Conservation (phyloP, 208 protist species). For the Leishmania martiniquensis region DNA sequence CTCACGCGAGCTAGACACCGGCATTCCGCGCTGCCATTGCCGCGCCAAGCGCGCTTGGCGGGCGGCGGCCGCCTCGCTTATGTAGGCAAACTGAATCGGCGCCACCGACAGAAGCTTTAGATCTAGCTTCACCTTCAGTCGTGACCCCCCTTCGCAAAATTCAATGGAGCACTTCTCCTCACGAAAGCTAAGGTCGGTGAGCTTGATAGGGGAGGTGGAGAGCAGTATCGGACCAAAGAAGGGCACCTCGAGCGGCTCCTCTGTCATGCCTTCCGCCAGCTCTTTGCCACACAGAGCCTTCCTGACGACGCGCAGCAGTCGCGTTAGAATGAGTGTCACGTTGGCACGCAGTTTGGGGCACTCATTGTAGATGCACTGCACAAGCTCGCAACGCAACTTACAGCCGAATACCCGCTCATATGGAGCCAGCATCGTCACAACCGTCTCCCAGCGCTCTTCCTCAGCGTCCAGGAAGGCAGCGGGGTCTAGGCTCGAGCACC, state of each 20-base stretch:
- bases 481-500: constrained; percentile 33
- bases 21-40: not conserved
- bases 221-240: constrained; percentile 54
- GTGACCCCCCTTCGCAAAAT: constrained; percentile 46
- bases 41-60: constrained; percentile 26
- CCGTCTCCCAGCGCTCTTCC: constrained; percentile 38
- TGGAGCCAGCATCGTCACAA: constrained; percentile 33
- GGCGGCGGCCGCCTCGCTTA: constrained; percentile 43
- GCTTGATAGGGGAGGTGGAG: constrained; percentile 41
- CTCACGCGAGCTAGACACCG: constrained; percentile 4
- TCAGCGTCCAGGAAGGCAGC: constrained; percentile 45
- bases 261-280: constrained; percentile 31
- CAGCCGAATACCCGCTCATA: constrained; percentile 58
- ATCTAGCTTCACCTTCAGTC: constrained; percentile 37
- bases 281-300: constrained; percentile 32
- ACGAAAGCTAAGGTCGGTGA: constrained; percentile 43
- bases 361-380: constrained; percentile 41
- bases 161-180: constrained; percentile 32
- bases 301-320: constrained; percentile 41
- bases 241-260: constrained; percentile 46
- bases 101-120: constrained; percentile 45
- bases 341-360: constrained; percentile 38
- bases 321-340: constrained; percentile 32
- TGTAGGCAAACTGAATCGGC: constrained; percentile 61
- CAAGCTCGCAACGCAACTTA: constrained; percentile 42